Conservation (phyloP, 2,329 filamentous ascomycete genomes). For the Rhynchosporium graminicola region DNA sequence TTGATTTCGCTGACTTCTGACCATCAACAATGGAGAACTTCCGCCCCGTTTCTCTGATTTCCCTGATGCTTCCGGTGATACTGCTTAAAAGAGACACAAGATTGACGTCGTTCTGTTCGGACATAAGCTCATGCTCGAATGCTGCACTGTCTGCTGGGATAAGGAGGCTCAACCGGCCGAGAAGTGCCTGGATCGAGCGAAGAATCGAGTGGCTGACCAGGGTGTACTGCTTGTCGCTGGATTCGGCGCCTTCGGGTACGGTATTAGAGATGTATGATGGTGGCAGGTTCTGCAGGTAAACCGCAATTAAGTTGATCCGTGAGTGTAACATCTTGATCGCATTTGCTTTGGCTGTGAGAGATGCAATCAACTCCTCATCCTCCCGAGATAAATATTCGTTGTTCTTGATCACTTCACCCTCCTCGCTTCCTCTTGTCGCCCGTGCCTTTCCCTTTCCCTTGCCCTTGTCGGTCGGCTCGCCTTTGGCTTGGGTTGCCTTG, state of each 20-base stretch:
- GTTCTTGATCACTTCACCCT: slow-evolving; percentile 39
- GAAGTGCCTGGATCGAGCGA: slow-evolving; percentile 82
- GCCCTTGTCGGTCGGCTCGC: slow-evolving; percentile 34
- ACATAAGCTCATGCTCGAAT: slow-evolving; percentile 70
- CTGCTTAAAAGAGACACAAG: slow-evolving; percentile 75
- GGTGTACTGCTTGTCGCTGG: slow-evolving; percentile 32
- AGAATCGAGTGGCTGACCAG: slow-evolving; percentile 68
- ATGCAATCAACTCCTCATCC: slow-evolving; percentile 62
- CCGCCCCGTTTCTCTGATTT: slow-evolving; percentile 71
- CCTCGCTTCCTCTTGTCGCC: slow-evolving; percentile 37
- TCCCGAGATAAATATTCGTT: slow-evolving; percentile 57
- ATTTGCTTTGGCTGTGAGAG: slow-evolving; percentile 84
- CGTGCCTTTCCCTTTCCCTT: slow-evolving; percentile 37
- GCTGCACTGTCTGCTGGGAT: slow-evolving; percentile 66
- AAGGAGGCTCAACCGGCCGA: slow-evolving; percentile 80
- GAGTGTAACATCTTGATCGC: slow-evolving; percentile 91
- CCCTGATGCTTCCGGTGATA: slow-evolving; percentile 71
- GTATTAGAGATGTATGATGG: slow-evolving; percentile 59
- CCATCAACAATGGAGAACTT: slow-evolving; percentile 64
- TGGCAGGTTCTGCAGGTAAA: slow-evolving; percentile 76
- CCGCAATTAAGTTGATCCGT: slow-evolving; percentile 68
- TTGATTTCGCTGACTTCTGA: slow-evolving; percentile 21
- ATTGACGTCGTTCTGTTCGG: slow-evolving; percentile 81
- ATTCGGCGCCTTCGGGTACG: slow-evolving; percentile 40
- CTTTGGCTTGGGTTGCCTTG: slow-evolving; percentile 38